Percentiles rank a stretch among this genome's conserved stretches.
Conservation (phyloP, 768 basidiomycete genomes). For the Udeniomyces megalosporus region DNA sequence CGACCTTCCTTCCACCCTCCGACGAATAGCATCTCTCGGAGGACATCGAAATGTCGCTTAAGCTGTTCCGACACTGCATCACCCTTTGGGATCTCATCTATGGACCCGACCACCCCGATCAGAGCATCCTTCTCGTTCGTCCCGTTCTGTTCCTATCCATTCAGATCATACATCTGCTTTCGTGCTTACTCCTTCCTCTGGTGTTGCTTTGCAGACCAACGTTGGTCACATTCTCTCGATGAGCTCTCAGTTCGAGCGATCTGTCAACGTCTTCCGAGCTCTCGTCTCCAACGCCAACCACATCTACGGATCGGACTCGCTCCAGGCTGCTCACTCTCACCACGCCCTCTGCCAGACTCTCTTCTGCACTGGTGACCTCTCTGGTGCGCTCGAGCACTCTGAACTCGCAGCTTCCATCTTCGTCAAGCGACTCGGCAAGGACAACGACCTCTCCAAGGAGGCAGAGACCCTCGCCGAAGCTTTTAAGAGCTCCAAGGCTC, state of each 20-base stretch:
- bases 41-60: conserved; percentile 26
- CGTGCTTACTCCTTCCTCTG: background rate
- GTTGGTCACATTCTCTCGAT: conserved; percentile 24
- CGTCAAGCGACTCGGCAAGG: conserved; percentile 26
- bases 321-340: conserved; percentile 28
- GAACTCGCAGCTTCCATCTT: conserved; percentile 27
- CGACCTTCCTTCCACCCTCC: no score
- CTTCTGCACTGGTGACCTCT: conserved; percentile 29
- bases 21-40: conserved; percentile 25
- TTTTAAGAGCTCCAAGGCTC: conserved; percentile 23
- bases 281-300: conserved; percentile 22
- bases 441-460: conserved; percentile 29
- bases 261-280: conserved; percentile 26
- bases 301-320: conserved; percentile 29
- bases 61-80: conserved; percentile 30
- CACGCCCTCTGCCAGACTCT: conserved; percentile 31
- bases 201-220: background rate
- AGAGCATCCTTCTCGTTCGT: conserved; percentile 30
- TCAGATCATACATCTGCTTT: background rate
- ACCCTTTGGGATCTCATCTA: conserved; percentile 31
- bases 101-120: conserved; percentile 31
- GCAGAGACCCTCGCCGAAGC: conserved; percentile 29
- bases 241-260: conserved; percentile 22
- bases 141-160: background rate
- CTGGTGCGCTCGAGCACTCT: conserved; percentile 23